Percentiles rank a stretch among this genome's conserved stretches.
Evolutionary conservation across 441 rosid species (phyloP).

Genomic region (Jatropha podagrica): DNA sequence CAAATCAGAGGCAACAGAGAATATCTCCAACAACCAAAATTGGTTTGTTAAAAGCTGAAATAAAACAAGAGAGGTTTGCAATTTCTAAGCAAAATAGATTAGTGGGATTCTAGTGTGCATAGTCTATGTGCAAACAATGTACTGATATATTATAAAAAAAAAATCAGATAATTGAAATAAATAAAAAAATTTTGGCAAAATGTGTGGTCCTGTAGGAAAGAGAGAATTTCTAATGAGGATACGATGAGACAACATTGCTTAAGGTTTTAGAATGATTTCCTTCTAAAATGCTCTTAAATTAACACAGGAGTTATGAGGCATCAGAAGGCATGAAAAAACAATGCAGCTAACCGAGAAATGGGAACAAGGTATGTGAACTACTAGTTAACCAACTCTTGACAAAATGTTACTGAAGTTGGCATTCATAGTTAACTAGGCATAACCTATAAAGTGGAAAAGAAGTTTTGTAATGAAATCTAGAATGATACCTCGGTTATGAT

Average conservation of each 20-base stretch:
- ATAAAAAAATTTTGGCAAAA: not conserved
- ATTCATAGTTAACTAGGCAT: not conserved
- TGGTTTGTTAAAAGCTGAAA: not conserved
- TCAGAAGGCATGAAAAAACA: not conserved
- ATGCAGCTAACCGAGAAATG: not conserved
- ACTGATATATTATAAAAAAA: constrained; percentile 5
- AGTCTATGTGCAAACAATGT: too few species aligned
- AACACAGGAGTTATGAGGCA: not conserved
- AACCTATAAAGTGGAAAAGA: not conserved
- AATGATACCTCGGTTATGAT: constrained; percentile 70
- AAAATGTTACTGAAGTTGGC: constrained; percentile 4
- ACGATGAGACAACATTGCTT: not conserved
- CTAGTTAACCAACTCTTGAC: not conserved
- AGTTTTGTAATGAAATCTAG: not conserved
- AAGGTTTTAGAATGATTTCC: not conserved
- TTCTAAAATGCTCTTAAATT: not conserved
- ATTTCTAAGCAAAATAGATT: not conserved
- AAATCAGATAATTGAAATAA: not conserved
- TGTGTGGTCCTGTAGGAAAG: not conserved
- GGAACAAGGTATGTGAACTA: not conserved
- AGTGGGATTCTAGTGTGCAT: not conserved
- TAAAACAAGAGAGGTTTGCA: constrained; percentile 3
- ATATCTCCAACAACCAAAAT: not conserved
- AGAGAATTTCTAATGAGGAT: not conserved
- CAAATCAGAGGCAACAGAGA: not conserved